These are phyloP conservation scores for Hemileccinum rubropunctum DNA, from an alignment of 768 basidiomycete species.

Conservation along the genomic window DNA sequence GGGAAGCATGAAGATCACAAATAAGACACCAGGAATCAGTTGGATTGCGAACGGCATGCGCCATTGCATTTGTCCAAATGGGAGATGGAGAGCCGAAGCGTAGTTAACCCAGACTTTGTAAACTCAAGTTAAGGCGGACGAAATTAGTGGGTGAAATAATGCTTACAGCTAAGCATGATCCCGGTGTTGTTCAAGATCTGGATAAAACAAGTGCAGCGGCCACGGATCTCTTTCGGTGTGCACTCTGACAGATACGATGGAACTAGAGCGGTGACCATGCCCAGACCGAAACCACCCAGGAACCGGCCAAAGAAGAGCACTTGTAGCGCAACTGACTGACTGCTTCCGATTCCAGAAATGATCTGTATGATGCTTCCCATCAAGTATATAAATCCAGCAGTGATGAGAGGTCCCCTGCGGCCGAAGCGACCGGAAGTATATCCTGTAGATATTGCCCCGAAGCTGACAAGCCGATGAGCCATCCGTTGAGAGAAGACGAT, in stretches of 20 bases:
- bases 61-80: conserved; percentile 46
- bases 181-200: conserved; percentile 33
- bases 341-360: conserved; percentile 41
- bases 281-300: conserved; percentile 59
- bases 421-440: conserved; percentile 43
- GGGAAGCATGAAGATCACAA: conserved; percentile 44
- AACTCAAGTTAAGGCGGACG: neutral
- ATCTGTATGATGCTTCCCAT: conserved; percentile 48
- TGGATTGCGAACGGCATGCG: conserved; percentile 52
- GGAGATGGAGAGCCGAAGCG: conserved; percentile 35
- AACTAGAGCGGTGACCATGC: conserved; percentile 48
- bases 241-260: conserved; percentile 54
- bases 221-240: conserved; percentile 45
- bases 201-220: conserved; percentile 47
- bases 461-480: conserved; percentile 23
- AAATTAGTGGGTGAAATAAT: neutral
- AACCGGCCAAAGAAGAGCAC: conserved; percentile 52
- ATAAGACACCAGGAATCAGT: conserved; percentile 49
- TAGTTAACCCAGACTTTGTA: conserved; percentile 50
- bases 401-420: conserved; percentile 43
- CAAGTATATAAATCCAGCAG: conserved; percentile 45
- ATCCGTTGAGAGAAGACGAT: neutral
- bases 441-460: conserved; percentile 42
- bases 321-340: conserved; percentile 31
- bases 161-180: conserved; percentile 36